A percentile compares a stretch with the other conserved stretches of the same genome.
phyloP scores from a whole-genome alignment of 2,329 filamentous ascomycete genomes.

The Venturia asperata region DNA sequence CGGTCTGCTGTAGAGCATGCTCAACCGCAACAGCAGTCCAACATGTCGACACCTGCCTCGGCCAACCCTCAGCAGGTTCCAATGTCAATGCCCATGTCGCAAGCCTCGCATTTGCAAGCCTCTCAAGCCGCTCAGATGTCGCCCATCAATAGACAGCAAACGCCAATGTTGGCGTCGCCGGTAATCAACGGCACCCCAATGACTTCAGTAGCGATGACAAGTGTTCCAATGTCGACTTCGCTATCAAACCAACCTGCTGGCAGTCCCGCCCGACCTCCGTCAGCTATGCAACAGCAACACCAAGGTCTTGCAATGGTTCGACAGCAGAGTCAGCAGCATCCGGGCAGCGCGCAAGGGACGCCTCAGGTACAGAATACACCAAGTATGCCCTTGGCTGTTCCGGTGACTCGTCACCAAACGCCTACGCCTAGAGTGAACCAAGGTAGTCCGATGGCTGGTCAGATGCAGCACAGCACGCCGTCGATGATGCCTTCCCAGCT shows the following conservation, averaged over 20 bases:
- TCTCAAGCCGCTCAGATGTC: constrained; percentile 22
- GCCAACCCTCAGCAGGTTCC: constrained; percentile 28
- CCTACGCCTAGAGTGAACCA: constrained; percentile 29
- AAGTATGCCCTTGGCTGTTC: constrained; percentile 29
- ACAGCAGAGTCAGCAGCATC: constrained; percentile 33
- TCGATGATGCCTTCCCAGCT: constrained; percentile 18
- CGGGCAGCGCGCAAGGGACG: constrained; percentile 29
- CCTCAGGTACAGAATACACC: constrained; percentile 35
- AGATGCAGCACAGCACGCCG: constrained; percentile 18
- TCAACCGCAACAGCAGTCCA: constrained; percentile 28
- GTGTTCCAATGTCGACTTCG: constrained; percentile 40
- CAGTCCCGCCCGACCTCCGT: constrained; percentile 60
- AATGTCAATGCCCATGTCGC: constrained; percentile 44
- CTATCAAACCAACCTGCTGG: constrained; percentile 59
- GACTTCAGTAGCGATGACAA: constrained; percentile 42
- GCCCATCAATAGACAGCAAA: constrained; percentile 51
- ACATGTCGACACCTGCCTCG: constrained; percentile 21
- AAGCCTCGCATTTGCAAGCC: constrained; percentile 20
- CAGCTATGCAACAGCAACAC: constrained; percentile 47
- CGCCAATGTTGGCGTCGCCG: constrained; percentile 59
- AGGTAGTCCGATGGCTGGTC: constrained; percentile 14
- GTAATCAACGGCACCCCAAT: constrained; percentile 42
- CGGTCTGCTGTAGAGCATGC: constrained; percentile 38
- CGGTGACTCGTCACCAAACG: constrained; percentile 30
- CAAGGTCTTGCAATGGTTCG: constrained; percentile 29